Base-by-base conservation (phyloP, 1,284 basidiomycete species). In the Athelia sp. region DNA sequence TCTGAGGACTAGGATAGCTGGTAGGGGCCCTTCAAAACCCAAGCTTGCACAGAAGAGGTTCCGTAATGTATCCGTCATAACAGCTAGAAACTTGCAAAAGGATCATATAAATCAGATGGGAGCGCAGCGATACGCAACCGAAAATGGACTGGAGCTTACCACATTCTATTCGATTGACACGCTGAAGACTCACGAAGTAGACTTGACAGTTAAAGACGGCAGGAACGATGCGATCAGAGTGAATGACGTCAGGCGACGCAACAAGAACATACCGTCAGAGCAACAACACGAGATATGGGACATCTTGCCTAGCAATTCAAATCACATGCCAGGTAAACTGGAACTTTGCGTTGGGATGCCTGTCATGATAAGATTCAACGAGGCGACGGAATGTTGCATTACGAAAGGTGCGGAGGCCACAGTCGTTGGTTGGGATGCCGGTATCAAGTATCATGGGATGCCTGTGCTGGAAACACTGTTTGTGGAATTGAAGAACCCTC, bases 351-450 rank as follows among this genome's bases (percentile, higher is more conserved):
- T 64, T 23, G 69, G 69, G 0, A 56, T 74, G 54, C 73, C 71
- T 34, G 57, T 76, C 0, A 67, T 75, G 56, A 59, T 74, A 2
- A 60, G 64, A 24, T 35, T 56, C 4, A 71, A 72, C 52, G 47
- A 58, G 31, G 70, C 68, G 3, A 71, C 69, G 10, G 67, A 72
- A 45, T 48, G 63, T 3, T 63, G 66, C 45, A 68, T 69, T 6
- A 73, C 69, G 13, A 73, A 72, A 52, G 71, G 71, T 3, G 71
- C 71, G 50, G 68, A 72, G 50, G 72, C 50, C 1, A 53, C 51
- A 34, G 65, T 73, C 0, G 52, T 58, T 36, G 64, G 57, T 1
- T 74, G 71, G 70, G 50, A 63, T 21, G n/a, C 45, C 2, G 14
- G 31, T 4, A 38, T 49, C 15, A 52, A 54, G 11, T 6, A 42